phyloP scores from a whole-genome alignment of 2,329 filamentous ascomycete species.

The Didymella pomorum region DNA sequence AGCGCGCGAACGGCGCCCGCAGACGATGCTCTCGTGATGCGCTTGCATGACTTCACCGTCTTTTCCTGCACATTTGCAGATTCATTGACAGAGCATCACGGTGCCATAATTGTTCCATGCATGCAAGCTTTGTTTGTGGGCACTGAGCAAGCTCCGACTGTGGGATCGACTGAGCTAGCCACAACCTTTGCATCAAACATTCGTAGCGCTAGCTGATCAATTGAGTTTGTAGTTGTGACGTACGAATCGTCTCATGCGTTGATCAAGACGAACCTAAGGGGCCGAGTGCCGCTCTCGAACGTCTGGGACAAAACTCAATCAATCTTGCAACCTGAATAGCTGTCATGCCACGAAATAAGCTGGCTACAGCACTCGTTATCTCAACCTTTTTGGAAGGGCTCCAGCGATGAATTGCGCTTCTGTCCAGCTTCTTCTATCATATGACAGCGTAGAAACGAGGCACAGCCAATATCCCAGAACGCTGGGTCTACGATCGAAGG shows the following conservation, averaged over 20 bases:
- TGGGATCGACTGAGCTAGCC: not conserved
- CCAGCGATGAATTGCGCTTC: too few relatives aligned
- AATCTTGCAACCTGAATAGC: not conserved
- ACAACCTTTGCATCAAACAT: not conserved
- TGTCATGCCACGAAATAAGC: not conserved
- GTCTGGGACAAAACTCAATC: not conserved
- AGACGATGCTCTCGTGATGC: not conserved
- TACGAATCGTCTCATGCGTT: conserved; percentile 2
- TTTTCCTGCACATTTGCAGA: not conserved
- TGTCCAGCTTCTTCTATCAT: too few relatives aligned
- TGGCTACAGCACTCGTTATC: too few relatives aligned
- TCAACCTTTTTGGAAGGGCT: too few relatives aligned
- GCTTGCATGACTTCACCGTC: conserved; percentile 6
- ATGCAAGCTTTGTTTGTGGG: not conserved
- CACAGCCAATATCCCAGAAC: too few relatives aligned
- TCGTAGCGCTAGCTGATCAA: not conserved
- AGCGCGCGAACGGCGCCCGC: not conserved
- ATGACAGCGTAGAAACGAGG: too few relatives aligned
- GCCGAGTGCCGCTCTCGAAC: not conserved
- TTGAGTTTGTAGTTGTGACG: conserved; percentile 1
- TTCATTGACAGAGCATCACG: too few relatives aligned
- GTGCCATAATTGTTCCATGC: too few relatives aligned
- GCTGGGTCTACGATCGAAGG: too few relatives aligned
- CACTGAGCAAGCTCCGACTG: not conserved
- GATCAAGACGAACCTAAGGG: not conserved